phyloP scores from a whole-genome alignment of 345 rosid species.

The Boechera retrofracta region DNA sequence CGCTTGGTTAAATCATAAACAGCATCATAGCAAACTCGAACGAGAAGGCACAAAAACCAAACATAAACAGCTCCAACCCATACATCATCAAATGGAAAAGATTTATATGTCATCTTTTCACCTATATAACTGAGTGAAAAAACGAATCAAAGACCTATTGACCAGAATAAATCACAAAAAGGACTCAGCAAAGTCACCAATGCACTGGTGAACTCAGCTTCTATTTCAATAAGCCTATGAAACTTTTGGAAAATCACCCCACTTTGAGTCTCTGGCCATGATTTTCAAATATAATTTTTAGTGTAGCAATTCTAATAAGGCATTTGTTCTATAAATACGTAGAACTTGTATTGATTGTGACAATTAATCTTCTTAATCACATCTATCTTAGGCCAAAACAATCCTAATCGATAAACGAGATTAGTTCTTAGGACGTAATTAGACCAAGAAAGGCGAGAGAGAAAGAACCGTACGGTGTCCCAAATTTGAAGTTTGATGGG shows the following conservation, averaged over 20 bases:
- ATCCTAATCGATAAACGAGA: constrained; percentile 23
- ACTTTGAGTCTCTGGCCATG: constrained; percentile 13
- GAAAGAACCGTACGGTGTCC: constrained; percentile 58
- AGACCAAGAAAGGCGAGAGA: neutral
- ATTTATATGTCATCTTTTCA: neutral
- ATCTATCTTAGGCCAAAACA: neutral
- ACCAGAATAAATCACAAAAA: constrained; percentile 5
- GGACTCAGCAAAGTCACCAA: neutral
- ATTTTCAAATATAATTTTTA: neutral
- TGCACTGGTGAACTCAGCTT: constrained; percentile 11
- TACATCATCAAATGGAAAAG: neutral
- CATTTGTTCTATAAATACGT: neutral
- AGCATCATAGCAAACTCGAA: neutral
- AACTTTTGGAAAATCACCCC: neutral
- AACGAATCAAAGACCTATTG: neutral
- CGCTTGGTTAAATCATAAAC: neutral
- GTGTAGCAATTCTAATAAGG: neutral
- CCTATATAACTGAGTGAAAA: neutral
- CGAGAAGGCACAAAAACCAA: constrained; percentile 4
- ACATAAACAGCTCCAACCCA: constrained; percentile 7
- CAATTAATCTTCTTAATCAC: neutral
- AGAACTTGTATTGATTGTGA: neutral
- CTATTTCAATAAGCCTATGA: constrained; percentile 14
- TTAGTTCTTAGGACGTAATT: neutral
- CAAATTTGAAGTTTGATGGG: constrained; percentile 73